Base-by-base conservation (phyloP, 2,329 filamentous ascomycete genomes). In the Verticillium tricorpus region DNA sequence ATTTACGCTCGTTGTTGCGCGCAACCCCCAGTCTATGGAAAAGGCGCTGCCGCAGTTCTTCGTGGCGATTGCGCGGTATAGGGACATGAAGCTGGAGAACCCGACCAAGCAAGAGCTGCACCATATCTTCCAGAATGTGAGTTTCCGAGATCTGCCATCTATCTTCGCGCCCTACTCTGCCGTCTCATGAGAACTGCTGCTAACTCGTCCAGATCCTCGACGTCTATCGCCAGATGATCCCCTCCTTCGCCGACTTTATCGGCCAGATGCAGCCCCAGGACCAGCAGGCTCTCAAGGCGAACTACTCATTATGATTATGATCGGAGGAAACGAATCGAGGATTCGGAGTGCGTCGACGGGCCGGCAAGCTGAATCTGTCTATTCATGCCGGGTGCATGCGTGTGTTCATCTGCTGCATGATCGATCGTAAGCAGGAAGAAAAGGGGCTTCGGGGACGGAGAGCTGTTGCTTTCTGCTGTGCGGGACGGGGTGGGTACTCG, bases 1-100 rank as follows among this genome's bases (percentile, higher is more conserved):
- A 0, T 97, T 99, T 77, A 91, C 91, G 60, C 84, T 90, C 67
- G 85, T 96, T 57, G 90, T 98, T 3, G 85, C 90, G 64, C 86
- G 88, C 71, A 98, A 98, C 70, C 95, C 95, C 0, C 86, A 93
- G 71, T 92, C 93, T 2, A 94, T 99, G 86, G 95, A 98, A 77
- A 89, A 89, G 67, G 90, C 88, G 62, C 81, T 99, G 50, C 81
- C 89, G 39, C 85, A 90, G 61, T 96, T 95, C 77, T 96, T 99
- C 74, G 84, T 82, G 59, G 84, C 91, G 62, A 96, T 98, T 77
- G 91, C 94, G 17, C 82, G 85, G 63, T 96, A 93, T 73, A 85
- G 86, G 62, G 85, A 89, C 66, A 84, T 88, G 64, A 81, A 83
- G 64, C 78, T 85, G 60, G 82, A 82, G 62, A 86, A 80, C 62